phyloP scores from a whole-genome alignment of 1,284 basidiomycete genomes.

The Austroboletus novae-zelandiae region DNA sequence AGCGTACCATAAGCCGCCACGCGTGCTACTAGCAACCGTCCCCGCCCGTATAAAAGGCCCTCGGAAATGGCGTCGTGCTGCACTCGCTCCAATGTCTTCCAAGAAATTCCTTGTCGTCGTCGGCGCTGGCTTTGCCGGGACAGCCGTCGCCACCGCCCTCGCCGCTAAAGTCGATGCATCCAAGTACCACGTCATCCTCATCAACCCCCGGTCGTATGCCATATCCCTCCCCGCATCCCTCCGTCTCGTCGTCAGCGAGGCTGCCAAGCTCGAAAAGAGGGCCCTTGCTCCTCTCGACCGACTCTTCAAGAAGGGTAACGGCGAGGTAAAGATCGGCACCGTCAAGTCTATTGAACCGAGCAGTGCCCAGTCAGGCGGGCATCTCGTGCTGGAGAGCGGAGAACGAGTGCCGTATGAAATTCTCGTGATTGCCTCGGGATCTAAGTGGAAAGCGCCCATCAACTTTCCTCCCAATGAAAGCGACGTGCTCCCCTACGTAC shows the following conservation, averaged over 20 bases:
- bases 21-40: no score
- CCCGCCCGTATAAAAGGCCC: no score
- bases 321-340: constrained; percentile 42
- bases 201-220: constrained; percentile 39
- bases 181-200: constrained; percentile 39
- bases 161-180: constrained; percentile 37
- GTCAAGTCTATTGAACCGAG: constrained; percentile 44
- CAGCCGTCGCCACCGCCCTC: constrained; percentile 33
- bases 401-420: constrained; percentile 49
- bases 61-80: neutral
- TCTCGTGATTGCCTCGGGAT: constrained; percentile 59
- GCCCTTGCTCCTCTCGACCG: constrained; percentile 45
- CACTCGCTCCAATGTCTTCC: constrained; percentile 6
- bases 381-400: constrained; percentile 46
- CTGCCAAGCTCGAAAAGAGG: constrained; percentile 38
- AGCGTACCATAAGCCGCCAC: no score
- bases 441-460: constrained; percentile 50
- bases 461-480: constrained; percentile 42
- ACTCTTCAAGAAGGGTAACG: constrained; percentile 46
- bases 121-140: constrained; percentile 42
- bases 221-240: constrained; percentile 38
- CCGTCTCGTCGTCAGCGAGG: constrained; percentile 39
- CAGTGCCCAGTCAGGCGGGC: constrained; percentile 38
- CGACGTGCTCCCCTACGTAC: constrained; percentile 40
- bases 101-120: constrained; percentile 38